Conservation (phyloP, 139 green algal genomes). For the Coelastrella sp. region DNA sequence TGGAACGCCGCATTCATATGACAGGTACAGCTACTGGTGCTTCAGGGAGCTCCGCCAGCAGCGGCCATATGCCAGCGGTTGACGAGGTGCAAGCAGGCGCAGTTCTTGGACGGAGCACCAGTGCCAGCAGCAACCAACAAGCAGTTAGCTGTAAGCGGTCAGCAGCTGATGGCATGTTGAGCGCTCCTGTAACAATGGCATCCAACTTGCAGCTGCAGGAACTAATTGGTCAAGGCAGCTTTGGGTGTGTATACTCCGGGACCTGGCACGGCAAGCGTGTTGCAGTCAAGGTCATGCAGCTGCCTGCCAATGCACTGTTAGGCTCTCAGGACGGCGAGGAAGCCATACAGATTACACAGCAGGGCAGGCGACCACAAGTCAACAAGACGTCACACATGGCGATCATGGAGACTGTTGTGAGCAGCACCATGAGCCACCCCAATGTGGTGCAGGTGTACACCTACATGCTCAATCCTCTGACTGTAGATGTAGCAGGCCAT, state of each 20-base stretch:
- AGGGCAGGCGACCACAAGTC: background rate
- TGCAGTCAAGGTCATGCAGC: conserved; percentile 46
- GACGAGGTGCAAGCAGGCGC: too few species aligned
- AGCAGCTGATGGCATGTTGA: background rate
- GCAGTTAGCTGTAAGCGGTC: background rate
- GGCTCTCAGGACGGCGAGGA: background rate
- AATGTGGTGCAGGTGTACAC: conserved; percentile 49
- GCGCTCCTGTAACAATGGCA: background rate
- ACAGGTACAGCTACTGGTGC: background rate
- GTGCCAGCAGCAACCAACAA: background rate
- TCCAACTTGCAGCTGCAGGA: conserved; percentile 18
- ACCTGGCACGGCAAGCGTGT: conserved; percentile 36
- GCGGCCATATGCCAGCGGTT: background rate
- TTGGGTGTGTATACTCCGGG: conserved; percentile 12
- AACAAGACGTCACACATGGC: conserved; percentile 33
- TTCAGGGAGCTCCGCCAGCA: background rate
- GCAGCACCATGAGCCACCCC: conserved; percentile 31
- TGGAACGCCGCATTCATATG: conserved; percentile 31
- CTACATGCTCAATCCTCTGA: conserved; percentile 42
- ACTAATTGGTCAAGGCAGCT: conserved; percentile 30
- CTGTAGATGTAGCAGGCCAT: background rate
- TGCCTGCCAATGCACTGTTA: conserved; percentile 26
- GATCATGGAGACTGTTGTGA: conserved; percentile 45
- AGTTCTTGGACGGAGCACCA: background rate
- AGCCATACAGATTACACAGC: too few species aligned